Base-by-base conservation (phyloP, 306 rosid genomes). In the Boehmeria nivea region DNA sequence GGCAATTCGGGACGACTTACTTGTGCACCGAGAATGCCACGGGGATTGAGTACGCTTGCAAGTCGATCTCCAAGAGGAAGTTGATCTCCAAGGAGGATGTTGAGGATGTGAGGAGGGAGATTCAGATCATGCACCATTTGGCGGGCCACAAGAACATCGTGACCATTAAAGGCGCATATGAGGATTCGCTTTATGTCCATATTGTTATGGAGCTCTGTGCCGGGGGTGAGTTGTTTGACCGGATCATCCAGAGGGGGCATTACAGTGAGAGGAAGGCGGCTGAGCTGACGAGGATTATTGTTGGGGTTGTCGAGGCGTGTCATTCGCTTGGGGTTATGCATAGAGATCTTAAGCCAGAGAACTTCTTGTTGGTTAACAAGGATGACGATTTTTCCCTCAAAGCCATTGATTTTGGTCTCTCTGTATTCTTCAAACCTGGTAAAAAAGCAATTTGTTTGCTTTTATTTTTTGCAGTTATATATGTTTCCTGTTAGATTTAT, bases 261-360 rank as follows among this genome's bases (percentile, higher is more conserved):
- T 88, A 88, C 71, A 85, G 78, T 10, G 97, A 88, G 75, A 80
- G 95, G 39, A 88, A 66, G 81, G 97, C 97, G 24, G 97, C 97
- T 20, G 91, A 88, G 45, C 69, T 88, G 84, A 88, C 95, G 60
- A 85, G 54, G 72, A 88, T 82, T 51, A 82, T 88, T 65, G 95
- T 88, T 6, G 95, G 97, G 24, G 97, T 88, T 74, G 97, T 88
- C 31, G 95, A 88, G 77, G 83, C 97, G 9, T 88, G 97, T 50
- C 97, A 88, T 71, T 88, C 97, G 13, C 97, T 88, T 12, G 97
- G 97, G 8, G 97, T 88, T 68, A 88, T 88, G 91, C 97, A 88
- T 21, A 78, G 97, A 74, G 97, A 88, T 76, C 85, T 88, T 62
- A 88, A 88, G 75, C 97, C 97, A 3, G 97, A 88, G 64, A 88